These are phyloP conservation scores for Neurospora sp. DNA, from an alignment of 495 filamentous ascomycete genomes.

Conservation along the genomic window DNA sequence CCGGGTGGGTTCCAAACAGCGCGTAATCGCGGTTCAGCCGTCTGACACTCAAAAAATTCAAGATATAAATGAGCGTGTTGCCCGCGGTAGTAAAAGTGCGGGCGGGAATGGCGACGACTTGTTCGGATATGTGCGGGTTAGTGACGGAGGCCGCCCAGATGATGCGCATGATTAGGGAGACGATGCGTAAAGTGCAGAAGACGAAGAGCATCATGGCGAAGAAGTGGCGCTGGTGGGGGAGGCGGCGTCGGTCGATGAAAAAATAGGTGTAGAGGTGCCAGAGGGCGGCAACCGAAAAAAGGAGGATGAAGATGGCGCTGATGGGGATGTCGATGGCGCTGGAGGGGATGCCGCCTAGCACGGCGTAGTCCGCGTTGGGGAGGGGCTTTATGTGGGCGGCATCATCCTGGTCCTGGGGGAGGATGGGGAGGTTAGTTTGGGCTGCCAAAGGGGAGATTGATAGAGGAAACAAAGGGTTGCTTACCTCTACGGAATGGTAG, in stretches of 20 bases:
- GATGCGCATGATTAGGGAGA: conserved; percentile 52
- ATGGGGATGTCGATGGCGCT: conserved; percentile 49
- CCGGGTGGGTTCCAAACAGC: conserved; percentile 52
- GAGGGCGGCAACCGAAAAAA: conserved; percentile 47
- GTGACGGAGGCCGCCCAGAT: conserved; percentile 36
- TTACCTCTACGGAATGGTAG: background rate
- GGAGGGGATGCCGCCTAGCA: conserved; percentile 2
- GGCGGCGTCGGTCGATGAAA: background rate
- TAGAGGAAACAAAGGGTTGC: background rate
- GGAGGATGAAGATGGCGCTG: conserved; percentile 48
- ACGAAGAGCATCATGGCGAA: background rate
- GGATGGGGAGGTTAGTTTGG: background rate
- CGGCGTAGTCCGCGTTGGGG: background rate
- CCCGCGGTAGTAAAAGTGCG: conserved; percentile 61
- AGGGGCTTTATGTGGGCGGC: background rate
- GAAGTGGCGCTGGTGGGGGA: background rate
- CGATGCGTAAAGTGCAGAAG: conserved; percentile 37
- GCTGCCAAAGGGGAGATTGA: background rate
- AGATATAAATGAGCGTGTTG: conserved; percentile 56
- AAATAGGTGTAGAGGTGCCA: conserved; percentile 27
- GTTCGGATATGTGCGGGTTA: background rate
- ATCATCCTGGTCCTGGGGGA: background rate
- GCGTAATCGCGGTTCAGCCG: conserved; percentile 63
- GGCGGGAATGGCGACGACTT: conserved; percentile 43
- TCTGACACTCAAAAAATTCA: conserved; percentile 49